Conservation (phyloP, 768 basidiomycete species). For the Lactarius tabidus region DNA sequence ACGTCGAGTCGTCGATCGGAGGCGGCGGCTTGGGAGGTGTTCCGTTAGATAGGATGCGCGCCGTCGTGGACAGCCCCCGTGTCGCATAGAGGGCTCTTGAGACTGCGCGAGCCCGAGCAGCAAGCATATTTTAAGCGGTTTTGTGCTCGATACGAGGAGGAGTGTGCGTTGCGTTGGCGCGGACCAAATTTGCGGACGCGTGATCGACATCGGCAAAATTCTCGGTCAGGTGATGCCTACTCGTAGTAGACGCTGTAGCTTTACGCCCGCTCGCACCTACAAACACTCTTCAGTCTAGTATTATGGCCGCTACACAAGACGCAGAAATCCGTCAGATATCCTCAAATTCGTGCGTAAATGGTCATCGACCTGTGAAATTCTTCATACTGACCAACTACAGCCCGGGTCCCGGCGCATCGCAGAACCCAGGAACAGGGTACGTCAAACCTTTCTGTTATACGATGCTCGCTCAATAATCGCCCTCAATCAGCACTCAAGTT, state of each 20-base stretch:
- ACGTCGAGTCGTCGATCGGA: slow-evolving; percentile 89
- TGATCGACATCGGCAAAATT: no score
- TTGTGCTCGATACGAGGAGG: background rate
- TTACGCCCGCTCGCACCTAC: background rate
- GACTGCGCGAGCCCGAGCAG: slow-evolving; percentile 6
- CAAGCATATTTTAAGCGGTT: slow-evolving; percentile 14
- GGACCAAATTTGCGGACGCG: background rate
- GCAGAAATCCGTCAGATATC: background rate
- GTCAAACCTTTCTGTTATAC: background rate
- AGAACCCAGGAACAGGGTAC: background rate
- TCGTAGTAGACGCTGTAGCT: background rate
- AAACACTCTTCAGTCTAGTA: background rate
- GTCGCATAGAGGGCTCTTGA: slow-evolving; percentile 6
- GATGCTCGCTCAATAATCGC: background rate
- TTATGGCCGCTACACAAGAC: background rate
- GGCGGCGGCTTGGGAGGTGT: slow-evolving; percentile 64
- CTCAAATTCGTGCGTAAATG: background rate
- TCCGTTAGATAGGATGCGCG: slow-evolving; percentile 22
- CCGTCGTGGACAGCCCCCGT: slow-evolving; percentile 29
- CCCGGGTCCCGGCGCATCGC: background rate
- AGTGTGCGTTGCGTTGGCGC: no score
- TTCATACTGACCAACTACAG: background rate
- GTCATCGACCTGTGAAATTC: background rate
- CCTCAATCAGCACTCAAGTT: background rate
- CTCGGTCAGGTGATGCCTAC: no score